Evolutionary conservation across 768 basidiomycete species (phyloP).

Genomic region (Tricholoma sp.): DNA sequence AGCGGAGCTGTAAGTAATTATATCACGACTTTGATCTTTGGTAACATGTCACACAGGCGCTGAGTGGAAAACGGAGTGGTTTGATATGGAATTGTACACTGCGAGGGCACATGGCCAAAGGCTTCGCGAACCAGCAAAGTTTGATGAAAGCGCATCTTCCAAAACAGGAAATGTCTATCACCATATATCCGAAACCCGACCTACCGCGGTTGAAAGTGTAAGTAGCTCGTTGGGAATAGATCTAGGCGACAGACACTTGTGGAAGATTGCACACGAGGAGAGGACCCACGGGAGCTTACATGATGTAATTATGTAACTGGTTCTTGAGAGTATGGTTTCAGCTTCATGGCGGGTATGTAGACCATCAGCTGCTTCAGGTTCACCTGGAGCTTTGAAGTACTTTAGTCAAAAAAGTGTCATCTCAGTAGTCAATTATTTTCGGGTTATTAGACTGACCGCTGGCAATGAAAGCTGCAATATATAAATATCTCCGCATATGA

Average conservation of each 20-base stretch:
- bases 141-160: not conserved
- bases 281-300: not conserved
- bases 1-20: constrained; percentile 2
- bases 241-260: not conserved
- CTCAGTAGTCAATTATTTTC: too few relatives aligned
- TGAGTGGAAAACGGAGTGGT: constrained; percentile 10
- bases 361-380: too few relatives aligned
- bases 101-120: too few relatives aligned
- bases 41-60: constrained; percentile 8
- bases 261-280: not conserved
- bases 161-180: not conserved
- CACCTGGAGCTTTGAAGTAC: too few relatives aligned
- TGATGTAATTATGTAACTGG: not conserved
- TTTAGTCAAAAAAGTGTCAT: too few relatives aligned
- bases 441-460: too few relatives aligned
- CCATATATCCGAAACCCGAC: not conserved
- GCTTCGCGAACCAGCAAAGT: too few relatives aligned
- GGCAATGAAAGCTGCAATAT: too few relatives aligned
- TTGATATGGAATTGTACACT: constrained; percentile 1
- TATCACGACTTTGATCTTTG: constrained; percentile 9
- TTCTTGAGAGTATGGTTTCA: too few relatives aligned
- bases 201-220: too few relatives aligned
- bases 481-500: too few relatives aligned
- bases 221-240: not conserved
- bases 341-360: too few relatives aligned